Evolutionary conservation across 2,329 filamentous ascomycete species (phyloP).

Genomic region (Peltaster fructicola): DNA sequence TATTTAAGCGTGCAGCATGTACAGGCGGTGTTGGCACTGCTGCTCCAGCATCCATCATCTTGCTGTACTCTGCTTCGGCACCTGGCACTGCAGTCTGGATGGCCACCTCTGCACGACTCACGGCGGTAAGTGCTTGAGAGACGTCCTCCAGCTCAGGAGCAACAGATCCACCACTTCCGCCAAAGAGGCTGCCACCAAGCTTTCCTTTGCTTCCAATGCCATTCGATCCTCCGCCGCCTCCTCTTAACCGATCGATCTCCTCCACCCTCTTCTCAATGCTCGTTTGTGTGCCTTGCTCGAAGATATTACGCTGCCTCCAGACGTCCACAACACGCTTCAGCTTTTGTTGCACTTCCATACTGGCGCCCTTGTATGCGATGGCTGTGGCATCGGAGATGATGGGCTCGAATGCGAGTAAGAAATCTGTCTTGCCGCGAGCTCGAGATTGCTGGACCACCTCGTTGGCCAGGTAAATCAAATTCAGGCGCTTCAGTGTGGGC

Average conservation of each 20-base stretch:
- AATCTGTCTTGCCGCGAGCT: slow-evolving; percentile 80
- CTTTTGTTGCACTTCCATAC: slow-evolving; percentile 73
- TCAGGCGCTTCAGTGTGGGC: slow-evolving; percentile 69
- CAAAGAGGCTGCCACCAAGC: slow-evolving; percentile 54
- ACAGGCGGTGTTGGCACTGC: slow-evolving; percentile 67
- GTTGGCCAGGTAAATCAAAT: slow-evolving; percentile 87
- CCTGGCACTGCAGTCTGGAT: slow-evolving; percentile 49
- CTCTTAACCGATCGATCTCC: slow-evolving; percentile 35
- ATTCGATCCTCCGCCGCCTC: slow-evolving; percentile 9
- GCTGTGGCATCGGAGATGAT: slow-evolving; percentile 82
- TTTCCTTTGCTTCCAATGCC: too few relatives aligned
- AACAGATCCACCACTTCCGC: slow-evolving; percentile 35
- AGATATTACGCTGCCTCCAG: slow-evolving; percentile 75
- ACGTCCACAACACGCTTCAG: slow-evolving; percentile 81
- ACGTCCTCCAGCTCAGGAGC: slow-evolving; percentile 64
- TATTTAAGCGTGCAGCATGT: slow-evolving; percentile 74
- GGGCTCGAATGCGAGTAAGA: slow-evolving; percentile 78
- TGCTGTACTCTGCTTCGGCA: slow-evolving; percentile 69
- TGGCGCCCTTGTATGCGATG: slow-evolving; percentile 77
- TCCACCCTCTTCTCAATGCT: slow-evolving; percentile 65
- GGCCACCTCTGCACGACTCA: slow-evolving; percentile 54
- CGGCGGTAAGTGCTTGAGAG: slow-evolving; percentile 53
- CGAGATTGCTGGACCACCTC: slow-evolving; percentile 96
- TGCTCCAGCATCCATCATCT: slow-evolving; percentile 54
- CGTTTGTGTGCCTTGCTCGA: slow-evolving; percentile 61